Evolutionary conservation across 371 early-diverging fungal genomes (phyloP).

Genomic region (Mortierella sp.): DNA sequence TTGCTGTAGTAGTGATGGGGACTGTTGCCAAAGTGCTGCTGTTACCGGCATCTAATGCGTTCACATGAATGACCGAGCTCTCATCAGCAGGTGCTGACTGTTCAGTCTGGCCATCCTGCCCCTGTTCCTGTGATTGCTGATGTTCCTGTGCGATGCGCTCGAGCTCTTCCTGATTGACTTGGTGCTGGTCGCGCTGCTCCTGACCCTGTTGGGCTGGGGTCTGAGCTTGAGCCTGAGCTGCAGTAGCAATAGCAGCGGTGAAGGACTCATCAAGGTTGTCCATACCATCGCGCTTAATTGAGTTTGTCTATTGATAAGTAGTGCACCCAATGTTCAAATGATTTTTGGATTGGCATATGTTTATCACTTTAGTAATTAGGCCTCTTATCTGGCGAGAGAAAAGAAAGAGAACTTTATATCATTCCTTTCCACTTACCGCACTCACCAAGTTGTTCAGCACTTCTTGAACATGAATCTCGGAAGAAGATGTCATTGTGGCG

Average conservation of each 20-base stretch:
- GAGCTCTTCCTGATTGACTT: slow-evolving; percentile 23
- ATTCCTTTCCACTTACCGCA: not conserved
- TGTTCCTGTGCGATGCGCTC: slow-evolving; percentile 39
- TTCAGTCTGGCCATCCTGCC: slow-evolving; percentile 8
- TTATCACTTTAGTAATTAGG: not conserved
- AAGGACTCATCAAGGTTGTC: slow-evolving; percentile 30
- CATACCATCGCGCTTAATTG: slow-evolving; percentile 34
- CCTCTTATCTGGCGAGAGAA: not conserved
- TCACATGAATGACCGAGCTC: slow-evolving; percentile 25
- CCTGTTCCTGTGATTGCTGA: slow-evolving; percentile 14
- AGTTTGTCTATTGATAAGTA: slow-evolving; percentile 20
- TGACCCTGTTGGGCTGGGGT: slow-evolving; percentile 10
- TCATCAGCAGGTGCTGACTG: slow-evolving; percentile 18
- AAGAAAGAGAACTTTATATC: not conserved
- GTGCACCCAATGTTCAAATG: not conserved
- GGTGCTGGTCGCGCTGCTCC: slow-evolving; percentile 33
- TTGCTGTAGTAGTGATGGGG: slow-evolving; percentile 17
- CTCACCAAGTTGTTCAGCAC: slow-evolving; percentile 49
- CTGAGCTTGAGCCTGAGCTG: slow-evolving; percentile 17
- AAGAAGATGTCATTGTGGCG: slow-evolving; percentile 26
- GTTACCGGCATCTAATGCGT: slow-evolving; percentile 21
- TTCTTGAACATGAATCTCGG: slow-evolving; percentile 50
- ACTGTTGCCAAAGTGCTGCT: slow-evolving; percentile 46
- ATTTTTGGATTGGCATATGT: slow-evolving; percentile 19
- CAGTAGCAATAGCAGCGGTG: slow-evolving; percentile 32